Conservation (phyloP, 192 early-diverging fungal species). For the Mortierella claussenii region DNA sequence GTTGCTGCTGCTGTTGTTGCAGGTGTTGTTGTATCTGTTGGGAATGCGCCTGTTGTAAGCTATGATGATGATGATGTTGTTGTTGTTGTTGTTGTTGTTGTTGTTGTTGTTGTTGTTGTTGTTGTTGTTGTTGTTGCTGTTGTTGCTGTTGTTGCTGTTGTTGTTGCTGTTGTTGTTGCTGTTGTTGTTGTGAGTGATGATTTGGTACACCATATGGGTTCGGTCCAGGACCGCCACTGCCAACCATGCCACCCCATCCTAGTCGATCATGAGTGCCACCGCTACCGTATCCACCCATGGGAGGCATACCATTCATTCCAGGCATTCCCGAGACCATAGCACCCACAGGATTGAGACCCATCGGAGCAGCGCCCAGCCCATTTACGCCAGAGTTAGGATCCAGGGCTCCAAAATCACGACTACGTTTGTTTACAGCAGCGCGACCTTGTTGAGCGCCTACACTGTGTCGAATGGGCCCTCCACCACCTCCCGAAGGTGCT, state of each 20-base stretch:
- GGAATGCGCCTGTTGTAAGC: conserved; percentile 4
- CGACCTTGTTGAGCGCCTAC: conserved; percentile 38
- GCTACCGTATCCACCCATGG: conserved; percentile 10
- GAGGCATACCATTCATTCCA: conserved; percentile 33
- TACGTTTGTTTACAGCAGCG: conserved; percentile 30
- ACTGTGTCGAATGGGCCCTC: conserved; percentile 35
- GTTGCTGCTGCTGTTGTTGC: conserved; percentile 36
- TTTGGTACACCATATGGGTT: conserved; percentile 26
- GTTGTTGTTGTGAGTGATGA: conserved; percentile 8
- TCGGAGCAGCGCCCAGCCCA: not conserved
- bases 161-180: conserved; percentile 5
- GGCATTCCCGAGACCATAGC: conserved; percentile 30
- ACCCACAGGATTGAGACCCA: conserved; percentile 18
- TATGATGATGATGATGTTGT: conserved; percentile 10
- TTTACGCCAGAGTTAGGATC: conserved; percentile 6
- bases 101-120: conserved; percentile 8
- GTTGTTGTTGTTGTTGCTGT: conserved; percentile 30
- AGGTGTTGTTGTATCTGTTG: conserved; percentile 12
- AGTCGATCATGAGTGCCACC: conserved; percentile 13
- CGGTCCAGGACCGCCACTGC: conserved; percentile 14
- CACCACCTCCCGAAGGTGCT: not conserved
- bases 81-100: conserved; percentile 12
- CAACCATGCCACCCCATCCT: conserved; percentile 48
- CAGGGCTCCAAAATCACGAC: conserved; percentile 39
- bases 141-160: conserved; percentile 12